Evolutionary conservation across 805 yeast genomes (phyloP).

Genomic region (Wickerhamomyces bisporus): DNA sequence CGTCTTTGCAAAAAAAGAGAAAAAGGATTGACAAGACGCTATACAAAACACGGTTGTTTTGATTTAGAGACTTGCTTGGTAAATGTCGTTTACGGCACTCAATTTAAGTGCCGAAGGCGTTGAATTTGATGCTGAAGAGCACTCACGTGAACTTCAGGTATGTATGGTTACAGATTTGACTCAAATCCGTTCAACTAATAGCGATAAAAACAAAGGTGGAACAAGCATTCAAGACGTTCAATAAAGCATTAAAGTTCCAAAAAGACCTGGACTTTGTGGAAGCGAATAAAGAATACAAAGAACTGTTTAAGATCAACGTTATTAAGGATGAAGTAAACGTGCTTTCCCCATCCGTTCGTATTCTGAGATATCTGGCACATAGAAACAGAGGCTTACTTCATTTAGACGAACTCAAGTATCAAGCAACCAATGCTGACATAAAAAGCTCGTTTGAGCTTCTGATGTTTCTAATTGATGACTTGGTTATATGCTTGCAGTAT

Average conservation of each 20-base stretch:
- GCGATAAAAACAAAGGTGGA: constrained; percentile 45
- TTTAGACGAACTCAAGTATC: constrained; percentile 31
- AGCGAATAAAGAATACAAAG: constrained; percentile 54
- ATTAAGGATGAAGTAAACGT: constrained; percentile 41
- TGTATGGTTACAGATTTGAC: too few relatives aligned
- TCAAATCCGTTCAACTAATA: too few relatives aligned
- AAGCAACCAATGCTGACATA: not conserved
- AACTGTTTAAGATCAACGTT: constrained; percentile 65
- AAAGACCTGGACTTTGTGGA: constrained; percentile 39
- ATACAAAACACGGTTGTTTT: not conserved
- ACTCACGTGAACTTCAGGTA: constrained; percentile 82
- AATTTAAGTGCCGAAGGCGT: constrained; percentile 72
- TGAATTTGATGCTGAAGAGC: constrained; percentile 72
- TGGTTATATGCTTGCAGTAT: constrained; percentile 59
- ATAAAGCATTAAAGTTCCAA: constrained; percentile 62
- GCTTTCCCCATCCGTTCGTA: constrained; percentile 63
- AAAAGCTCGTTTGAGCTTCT: constrained; percentile 5
- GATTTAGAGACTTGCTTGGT: constrained; percentile 1
- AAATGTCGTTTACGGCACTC: constrained; percentile 74
- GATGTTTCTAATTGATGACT: constrained; percentile 46
- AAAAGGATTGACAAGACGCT: not conserved
- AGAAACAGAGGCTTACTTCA: constrained; percentile 78
- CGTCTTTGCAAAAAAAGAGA: not conserved
- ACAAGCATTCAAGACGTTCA: constrained; percentile 73
- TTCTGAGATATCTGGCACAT: constrained; percentile 69